Base-by-base conservation (phyloP, 108 stramenopile genomes). In the Hondaea fermentalgiana region DNA sequence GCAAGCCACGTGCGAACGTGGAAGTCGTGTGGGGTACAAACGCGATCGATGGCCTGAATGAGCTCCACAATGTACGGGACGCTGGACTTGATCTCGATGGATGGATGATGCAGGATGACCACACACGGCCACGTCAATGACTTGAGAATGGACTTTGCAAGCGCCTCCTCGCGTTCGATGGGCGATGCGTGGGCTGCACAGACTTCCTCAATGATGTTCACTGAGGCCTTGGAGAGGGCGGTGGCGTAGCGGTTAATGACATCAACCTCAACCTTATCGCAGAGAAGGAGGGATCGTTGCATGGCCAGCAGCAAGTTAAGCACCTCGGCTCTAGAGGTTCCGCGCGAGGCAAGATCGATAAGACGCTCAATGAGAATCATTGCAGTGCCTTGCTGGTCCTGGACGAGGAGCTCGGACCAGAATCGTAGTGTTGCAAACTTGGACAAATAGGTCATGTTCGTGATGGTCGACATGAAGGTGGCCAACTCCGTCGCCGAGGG, bases 371-470 rank as follows among this genome's bases (percentile, higher is more conserved):
- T 53, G 25, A 83, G 51, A 23, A 83, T 83, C 45, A 83, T 47
- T 14, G 76, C 76, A 6, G 76, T 83, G 6, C 51, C 76, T 35
- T 83, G 76, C 76, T 83, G 76, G 4, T 83, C 76, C 28, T 83
- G 76, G 25, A 28, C 76, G 10, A 83, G 51, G 23, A 83, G 76
- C 76, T 83, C 76, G 4, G 76, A 83, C 76, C 76, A 83, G 76
- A 83, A 83, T 12, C 76, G 76, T 12, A 83, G 28, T 6, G 76
- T 83, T 12, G 76, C 76, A 23, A 83, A 83, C 25, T 53, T 47
- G 45, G 76, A 83, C 23, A 83, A 53, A 53, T 83, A 83, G 17
- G 76, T 83, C 76, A 83, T 83, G 51, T 83, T 83, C 43, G 76
- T 83, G 51, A 83, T 83, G 51, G 76, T 83, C 1, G 76, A 83